Evolutionary conservation across 164 flowering plant species (phyloP), one percentile per base, ranked within the genome.

Genomic region (Chimonanthus salicifolius): DNA sequence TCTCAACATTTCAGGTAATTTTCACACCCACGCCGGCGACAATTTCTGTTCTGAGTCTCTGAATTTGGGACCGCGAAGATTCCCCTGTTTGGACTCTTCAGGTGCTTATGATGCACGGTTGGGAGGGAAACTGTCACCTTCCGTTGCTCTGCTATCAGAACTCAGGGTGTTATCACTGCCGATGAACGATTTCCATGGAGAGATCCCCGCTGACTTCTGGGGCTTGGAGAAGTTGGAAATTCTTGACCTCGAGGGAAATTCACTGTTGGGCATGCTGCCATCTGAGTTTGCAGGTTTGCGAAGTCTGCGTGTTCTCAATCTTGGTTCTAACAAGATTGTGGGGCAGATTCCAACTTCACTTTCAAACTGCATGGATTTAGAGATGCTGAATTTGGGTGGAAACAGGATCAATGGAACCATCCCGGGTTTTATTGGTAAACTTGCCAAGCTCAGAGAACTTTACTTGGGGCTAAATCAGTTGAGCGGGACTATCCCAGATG

Each of bases 181-280:
- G 2, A 91, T 80, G 71, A 77, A 90, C 71, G 86, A 74, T 4
- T 76, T 92, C 16, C 67, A 71, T 63, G 94, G 94, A 50, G 87
- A 81, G 73, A 77, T 92, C 76, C 96, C 92, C 16, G 2, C 3
- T 6, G 88, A 83, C 50, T 80, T 92, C 15, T 89, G 88, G 87
- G 86, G 81, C n/a, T 68, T 92, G 54, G 68, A 80, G 73, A 78
- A 78, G 21, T 73, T 92, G 49, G 82, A 85, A 74, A 87, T 89
- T 62, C 85, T 93, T 77, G 91, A 90, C 81, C 88, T 93, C 49
- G 92, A 87, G 66, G 92, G 92, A 70, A 93, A 92, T 76, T 74
- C 66, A 69, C 69, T 91, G 15, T 54, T 62, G 15, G 97, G 93
- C 16, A 67, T 71, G 51, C 77, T 93, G 73, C 86, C 91, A 2